Percentiles rank a stretch among this genome's conserved stretches.
Conservation (phyloP, 2,329 filamentous ascomycete species). For the Hymenoscyphus scutula region DNA sequence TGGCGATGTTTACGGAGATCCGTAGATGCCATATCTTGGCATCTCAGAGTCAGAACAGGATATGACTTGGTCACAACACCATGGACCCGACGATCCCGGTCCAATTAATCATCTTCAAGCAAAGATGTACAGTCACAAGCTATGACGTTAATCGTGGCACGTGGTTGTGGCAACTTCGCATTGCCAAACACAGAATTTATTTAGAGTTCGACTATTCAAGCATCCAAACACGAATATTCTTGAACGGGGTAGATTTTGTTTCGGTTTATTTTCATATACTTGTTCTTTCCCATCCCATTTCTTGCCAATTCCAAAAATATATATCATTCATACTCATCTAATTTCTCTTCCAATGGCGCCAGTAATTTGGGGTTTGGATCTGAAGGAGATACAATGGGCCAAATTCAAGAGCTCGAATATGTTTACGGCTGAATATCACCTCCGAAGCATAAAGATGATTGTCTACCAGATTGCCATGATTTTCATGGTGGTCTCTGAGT, state of each 20-base stretch:
- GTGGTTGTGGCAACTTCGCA: background rate
- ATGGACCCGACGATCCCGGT: background rate
- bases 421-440: slow-evolving; percentile 54
- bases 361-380: slow-evolving; percentile 56
- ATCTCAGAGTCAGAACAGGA: background rate
- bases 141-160: background rate
- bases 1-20: no score
- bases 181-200: background rate
- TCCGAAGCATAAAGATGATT: slow-evolving; percentile 56
- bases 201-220: background rate
- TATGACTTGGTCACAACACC: background rate
- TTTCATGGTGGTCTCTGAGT: slow-evolving; percentile 54
- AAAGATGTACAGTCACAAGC: background rate
- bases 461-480: slow-evolving; percentile 60
- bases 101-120: background rate
- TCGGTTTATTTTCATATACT: background rate
- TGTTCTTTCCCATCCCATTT: background rate
- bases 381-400: slow-evolving; percentile 55
- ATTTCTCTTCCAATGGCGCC: slow-evolving; percentile 35
- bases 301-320: background rate
- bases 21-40: no score
- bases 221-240: background rate
- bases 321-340: background rate
- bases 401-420: slow-evolving; percentile 58
- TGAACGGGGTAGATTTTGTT: background rate